A percentile compares a stretch with the other conserved stretches of the same genome.
phyloP scores from a whole-genome alignment of 2,329 filamentous ascomycete species.

The Trichoderma simmonsii region DNA sequence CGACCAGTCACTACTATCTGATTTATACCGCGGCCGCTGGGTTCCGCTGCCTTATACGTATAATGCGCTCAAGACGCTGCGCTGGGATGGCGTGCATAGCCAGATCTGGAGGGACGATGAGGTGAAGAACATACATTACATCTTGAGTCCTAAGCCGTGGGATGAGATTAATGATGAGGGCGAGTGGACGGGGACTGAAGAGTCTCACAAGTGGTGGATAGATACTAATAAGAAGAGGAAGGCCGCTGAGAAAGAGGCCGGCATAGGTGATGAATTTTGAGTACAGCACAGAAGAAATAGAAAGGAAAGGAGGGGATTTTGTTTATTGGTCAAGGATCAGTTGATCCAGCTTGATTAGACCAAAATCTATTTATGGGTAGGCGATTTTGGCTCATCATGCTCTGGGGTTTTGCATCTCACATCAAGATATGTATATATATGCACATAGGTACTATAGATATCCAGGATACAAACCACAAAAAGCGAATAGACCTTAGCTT shows the following conservation, averaged over 20 bases:
- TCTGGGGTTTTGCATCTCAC: neutral
- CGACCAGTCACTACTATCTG: constrained; percentile 57
- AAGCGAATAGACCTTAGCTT: neutral
- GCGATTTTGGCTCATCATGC: neutral
- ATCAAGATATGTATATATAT: neutral
- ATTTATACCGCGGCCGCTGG: constrained; percentile 55
- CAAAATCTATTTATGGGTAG: neutral
- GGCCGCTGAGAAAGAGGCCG: constrained; percentile 37
- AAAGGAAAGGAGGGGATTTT: neutral
- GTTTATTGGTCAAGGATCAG: neutral
- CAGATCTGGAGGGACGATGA: constrained; percentile 55
- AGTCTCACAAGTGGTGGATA: constrained; percentile 56
- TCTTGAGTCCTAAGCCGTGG: constrained; percentile 61
- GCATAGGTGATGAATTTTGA: constrained; percentile 30
- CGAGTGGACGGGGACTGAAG: constrained; percentile 43
- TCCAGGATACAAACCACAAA: neutral
- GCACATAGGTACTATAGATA: neutral
- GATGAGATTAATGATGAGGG: constrained; percentile 47
- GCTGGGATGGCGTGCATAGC: constrained; percentile 50
- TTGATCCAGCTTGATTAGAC: neutral
- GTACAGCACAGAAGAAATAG: constrained; percentile 8
- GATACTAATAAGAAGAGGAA: constrained; percentile 46
- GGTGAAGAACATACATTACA: constrained; percentile 62
- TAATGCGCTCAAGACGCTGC: constrained; percentile 61
- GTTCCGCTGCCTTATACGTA: constrained; percentile 58